Percentiles rank a stretch among this genome's conserved stretches.
These are phyloP conservation scores for Fusarium fujikuroi DNA, from an alignment of 2,329 filamentous ascomycete genomes.

Conservation along the genomic window DNA sequence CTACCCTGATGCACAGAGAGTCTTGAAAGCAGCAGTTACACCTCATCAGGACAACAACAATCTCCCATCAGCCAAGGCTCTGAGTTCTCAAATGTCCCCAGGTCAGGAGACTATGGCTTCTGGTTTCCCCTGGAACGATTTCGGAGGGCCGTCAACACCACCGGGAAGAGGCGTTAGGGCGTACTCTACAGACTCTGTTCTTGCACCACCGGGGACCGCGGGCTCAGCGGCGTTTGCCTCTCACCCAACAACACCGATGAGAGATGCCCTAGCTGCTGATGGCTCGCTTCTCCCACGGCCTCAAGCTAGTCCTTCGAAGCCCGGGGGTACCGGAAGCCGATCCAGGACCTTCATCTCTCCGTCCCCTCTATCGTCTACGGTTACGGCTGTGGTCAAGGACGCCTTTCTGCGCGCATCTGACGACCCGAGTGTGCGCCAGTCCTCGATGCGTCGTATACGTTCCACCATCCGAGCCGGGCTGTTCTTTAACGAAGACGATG, in stretches of 20 bases:
- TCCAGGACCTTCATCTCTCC: conserved; percentile 66
- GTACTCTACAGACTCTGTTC: conserved; percentile 51
- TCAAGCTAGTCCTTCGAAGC: conserved; percentile 44
- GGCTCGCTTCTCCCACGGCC: conserved; percentile 46
- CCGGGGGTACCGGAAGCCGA: conserved; percentile 42
- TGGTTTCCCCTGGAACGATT: conserved; percentile 57
- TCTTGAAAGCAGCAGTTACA: conserved; percentile 42
- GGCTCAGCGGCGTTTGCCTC: conserved; percentile 42
- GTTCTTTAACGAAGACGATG: conserved; percentile 61
- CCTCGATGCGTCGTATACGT: conserved; percentile 59
- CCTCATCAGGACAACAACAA: conserved; percentile 52
- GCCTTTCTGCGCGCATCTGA: conserved; percentile 61
- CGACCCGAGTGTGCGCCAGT: conserved; percentile 52
- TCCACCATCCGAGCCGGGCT: conserved; percentile 64
- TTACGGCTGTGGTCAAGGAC: conserved; percentile 68
- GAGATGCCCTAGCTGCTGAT: conserved; percentile 45
- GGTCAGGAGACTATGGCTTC: conserved; percentile 53
- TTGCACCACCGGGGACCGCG: conserved; percentile 30
- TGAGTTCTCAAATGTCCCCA: conserved; percentile 49
- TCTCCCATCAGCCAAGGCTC: conserved; percentile 50
- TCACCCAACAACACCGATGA: conserved; percentile 48
- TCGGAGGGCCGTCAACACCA: conserved; percentile 46
- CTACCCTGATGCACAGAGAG: conserved; percentile 54
- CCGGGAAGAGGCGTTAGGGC: conserved; percentile 52
- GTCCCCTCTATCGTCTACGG: conserved; percentile 68